Evolutionary conservation across 176 grass and related monocot genomes (phyloP).

Genomic region (Stipa capillata): DNA sequence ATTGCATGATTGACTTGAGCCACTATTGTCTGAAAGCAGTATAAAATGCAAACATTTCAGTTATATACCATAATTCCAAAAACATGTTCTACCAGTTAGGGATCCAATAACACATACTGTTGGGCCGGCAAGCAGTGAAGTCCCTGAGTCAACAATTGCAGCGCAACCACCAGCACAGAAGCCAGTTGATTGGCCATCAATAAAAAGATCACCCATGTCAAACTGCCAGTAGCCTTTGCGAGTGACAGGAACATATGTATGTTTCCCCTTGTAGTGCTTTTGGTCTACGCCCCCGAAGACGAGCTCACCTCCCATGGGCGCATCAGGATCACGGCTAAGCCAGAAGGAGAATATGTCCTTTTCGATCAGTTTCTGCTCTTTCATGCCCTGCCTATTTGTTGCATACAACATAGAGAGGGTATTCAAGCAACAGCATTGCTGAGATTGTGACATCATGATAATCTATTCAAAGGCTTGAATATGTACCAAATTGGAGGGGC

Average conservation of each 20-base stretch:
- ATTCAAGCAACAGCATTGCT: not conserved
- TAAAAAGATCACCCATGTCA: slow-evolving; percentile 70
- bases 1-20: slow-evolving; percentile 93
- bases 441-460: not conserved
- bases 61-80: not conserved
- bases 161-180: slow-evolving; percentile 78
- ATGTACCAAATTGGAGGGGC: slow-evolving; percentile 72
- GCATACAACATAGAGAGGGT: slow-evolving; percentile 9
- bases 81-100: not conserved
- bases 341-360: slow-evolving; percentile 91
- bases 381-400: slow-evolving; percentile 78
- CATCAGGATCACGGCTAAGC: slow-evolving; percentile 80
- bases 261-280: slow-evolving; percentile 63
- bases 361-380: slow-evolving; percentile 56
- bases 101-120: slow-evolving; percentile 53
- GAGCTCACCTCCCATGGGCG: slow-evolving; percentile 62
- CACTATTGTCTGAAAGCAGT: slow-evolving; percentile 43
- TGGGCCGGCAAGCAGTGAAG: slow-evolving; percentile 76
- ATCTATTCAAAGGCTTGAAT: not conserved
- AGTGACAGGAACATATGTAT: slow-evolving; percentile 85
- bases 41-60: slow-evolving; percentile 19
- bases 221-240: slow-evolving; percentile 92
- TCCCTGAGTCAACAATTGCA: slow-evolving; percentile 93
- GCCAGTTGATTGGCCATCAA: slow-evolving; percentile 50
- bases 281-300: slow-evolving; percentile 80